phyloP scores from a whole-genome alignment of 1,284 basidiomycete species.

The Microbotryum saponariae region DNA sequence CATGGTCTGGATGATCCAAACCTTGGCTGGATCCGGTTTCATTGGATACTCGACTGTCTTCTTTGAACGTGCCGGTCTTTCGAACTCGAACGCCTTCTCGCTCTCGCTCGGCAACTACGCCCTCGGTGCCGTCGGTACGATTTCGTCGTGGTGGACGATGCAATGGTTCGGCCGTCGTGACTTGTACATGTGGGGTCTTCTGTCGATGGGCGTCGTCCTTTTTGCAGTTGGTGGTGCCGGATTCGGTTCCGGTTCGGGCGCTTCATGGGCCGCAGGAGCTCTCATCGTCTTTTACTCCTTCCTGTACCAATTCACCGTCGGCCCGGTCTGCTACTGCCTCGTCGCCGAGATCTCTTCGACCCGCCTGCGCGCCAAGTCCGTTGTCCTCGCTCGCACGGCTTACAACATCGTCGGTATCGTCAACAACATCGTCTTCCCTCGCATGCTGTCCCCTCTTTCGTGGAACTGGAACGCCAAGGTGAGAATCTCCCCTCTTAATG shows the following conservation, averaged over 20 bases:
- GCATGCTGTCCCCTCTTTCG: constrained; percentile 46
- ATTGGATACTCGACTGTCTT: constrained; percentile 36
- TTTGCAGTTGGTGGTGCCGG: constrained; percentile 47
- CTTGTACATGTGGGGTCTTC: constrained; percentile 45
- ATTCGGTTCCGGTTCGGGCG: constrained; percentile 32
- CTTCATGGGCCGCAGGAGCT: constrained; percentile 42
- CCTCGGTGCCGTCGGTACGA: constrained; percentile 41
- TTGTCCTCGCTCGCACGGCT: constrained; percentile 46
- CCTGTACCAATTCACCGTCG: constrained; percentile 42
- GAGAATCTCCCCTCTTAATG: background rate
- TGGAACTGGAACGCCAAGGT: constrained; percentile 44
- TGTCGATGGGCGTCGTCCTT: constrained; percentile 43
- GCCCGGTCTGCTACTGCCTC: constrained; percentile 44
- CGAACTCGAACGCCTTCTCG: constrained; percentile 41
- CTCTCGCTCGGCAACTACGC: constrained; percentile 42
- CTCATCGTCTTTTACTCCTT: constrained; percentile 45
- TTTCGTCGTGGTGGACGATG: constrained; percentile 39
- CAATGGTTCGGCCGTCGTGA: too few relatives aligned
- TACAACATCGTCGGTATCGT: constrained; percentile 44
- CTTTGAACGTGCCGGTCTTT: constrained; percentile 44
- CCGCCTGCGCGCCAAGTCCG: constrained; percentile 47
- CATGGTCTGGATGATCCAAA: constrained; percentile 32
- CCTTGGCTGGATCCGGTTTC: constrained; percentile 26
- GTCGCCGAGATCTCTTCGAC: constrained; percentile 46
- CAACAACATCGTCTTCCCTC: constrained; percentile 42